Evolutionary conservation across 2,329 filamentous ascomycete species (phyloP), one percentile per base, ranked within the genome.

Genomic region (Chaetomiaceae sp.): DNA sequence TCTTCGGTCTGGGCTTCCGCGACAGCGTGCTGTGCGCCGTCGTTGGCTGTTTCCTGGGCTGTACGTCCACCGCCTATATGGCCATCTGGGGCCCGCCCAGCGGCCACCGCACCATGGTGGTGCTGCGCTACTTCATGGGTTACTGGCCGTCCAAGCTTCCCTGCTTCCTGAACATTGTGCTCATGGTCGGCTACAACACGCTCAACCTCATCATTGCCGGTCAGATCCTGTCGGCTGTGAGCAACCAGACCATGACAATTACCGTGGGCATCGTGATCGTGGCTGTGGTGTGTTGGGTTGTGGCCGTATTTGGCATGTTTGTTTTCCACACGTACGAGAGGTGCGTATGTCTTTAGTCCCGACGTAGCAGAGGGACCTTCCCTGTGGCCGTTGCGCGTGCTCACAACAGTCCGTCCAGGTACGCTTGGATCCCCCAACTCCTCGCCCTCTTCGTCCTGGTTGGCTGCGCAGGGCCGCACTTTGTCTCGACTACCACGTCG

Each of bases 241-340:
- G 74, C 49, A 73, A 70, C n/a, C 72, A 67, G 50, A 69, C 62
- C 47, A 71, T 85, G 64, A 78, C 76, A 2, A 73, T 84, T 17
- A 73, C 78, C 27, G 82, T 85, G 1, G 82, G 83, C 55, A 84
- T 86, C 52, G 69, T 86, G 33, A 75, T 85, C 37, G 74, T 80
- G 11, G 77, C 78, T 1, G 55, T 83, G 19, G 75, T 84, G 29
- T 76, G 75, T 24, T 83, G 79, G 76, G 65, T 71, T 2, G 73
- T 86, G 34, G 81, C 80, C 1, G 81, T 78, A 0, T 84, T 86
- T 58, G 83, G 83, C 0, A 84, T 86, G 59, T 73, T 72, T 44
- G 67, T 80, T 36, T 84, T 87, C 60, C 82, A 86, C 58, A 70
- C 75, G 44, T 87, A 85, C 60, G 81, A 86, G 65, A 73, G 81